Base-by-base conservation (phyloP, 495 filamentous ascomycete genomes). In the Penicillium fimorum region DNA sequence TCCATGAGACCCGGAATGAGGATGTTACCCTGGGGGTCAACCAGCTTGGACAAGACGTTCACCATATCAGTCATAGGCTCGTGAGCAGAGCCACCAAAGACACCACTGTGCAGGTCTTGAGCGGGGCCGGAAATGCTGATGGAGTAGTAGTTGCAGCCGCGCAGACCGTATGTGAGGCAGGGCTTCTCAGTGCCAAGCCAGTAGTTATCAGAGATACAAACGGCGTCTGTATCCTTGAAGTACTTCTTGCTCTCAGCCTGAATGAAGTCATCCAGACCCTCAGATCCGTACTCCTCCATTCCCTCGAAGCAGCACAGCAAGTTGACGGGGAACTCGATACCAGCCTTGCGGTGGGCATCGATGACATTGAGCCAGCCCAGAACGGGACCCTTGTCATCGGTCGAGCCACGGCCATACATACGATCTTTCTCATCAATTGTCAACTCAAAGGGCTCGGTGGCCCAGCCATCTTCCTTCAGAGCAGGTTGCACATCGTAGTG, bases 401-500 rank as follows among this genome's bases (percentile, higher is more conserved):
- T 99, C 63, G 87, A 88, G 32, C 95, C 95, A 66, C 95, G 89
- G 33, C 95, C 95, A 62, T 84, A 95, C 95, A 99, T 97, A 55
- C 92, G 85, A 38, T 85, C 94, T 69, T 96, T 86, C 50, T 89
- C 81, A 68, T 95, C 91, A 33, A 96, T 82, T n/a, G 82, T 87
- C 58, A 99, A 77, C 55, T 87, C 86, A 70, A 97, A 99, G 15
- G 95, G 95, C 70, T 97, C 89, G 2, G 94, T 96, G 47, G 87
- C 86, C 95, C 95, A 99, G 33, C 95, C 95, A 62, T 99, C 95
- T 62, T 88, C 89, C 78, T 86, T 90, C 68, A 88, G 78, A 38
- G 95, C 95, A 4, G 95, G 95, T 73, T 99, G 95, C 15, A 99
- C 95, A 74, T 99, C 95, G 76, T 99, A 99, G 76, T 99, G 95